Base-by-base conservation (phyloP, 768 basidiomycete genomes). In the Xerocomus brunneocitrinus region DNA sequence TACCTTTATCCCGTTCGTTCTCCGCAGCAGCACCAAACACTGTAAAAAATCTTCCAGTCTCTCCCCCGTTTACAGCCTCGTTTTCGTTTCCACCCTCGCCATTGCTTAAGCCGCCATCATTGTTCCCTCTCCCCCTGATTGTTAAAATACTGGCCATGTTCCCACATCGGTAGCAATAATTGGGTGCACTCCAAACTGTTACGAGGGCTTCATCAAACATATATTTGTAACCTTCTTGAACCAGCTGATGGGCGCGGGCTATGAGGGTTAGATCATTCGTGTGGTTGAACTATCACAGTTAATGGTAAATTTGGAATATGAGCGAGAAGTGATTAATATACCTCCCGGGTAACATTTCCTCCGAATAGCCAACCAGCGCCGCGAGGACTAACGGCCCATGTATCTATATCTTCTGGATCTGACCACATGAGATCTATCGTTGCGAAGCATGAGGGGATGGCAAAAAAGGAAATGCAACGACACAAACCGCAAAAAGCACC, bases 321-420 rank as follows among this genome's bases (percentile, higher is more conserved):
- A 16, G n/a, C 7, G 34, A 47, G 12, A 34, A 22, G 47, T 16
- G 2, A 32, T 13, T 8, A 7, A 62, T 72, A 36, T 46, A 89
- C 91, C 78, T 95, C 93, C 58, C 77, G 78, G 8, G 94, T 93
- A 1, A 98, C 91, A 50, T 77, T 84, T 13, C 79, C 84, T 7
- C 95, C 95, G 59, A 98, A 97, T 22, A 97, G 73, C 89, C 93
- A 98, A 0, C 95, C 95, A 5, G 95, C 95, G 19, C 95, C 95
- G 36, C 95, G 80, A 4, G 95, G 95, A 59, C 91, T 95, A 50
- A 98, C 91, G 5, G 93, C 95, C 95, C 95, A 98, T 39, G 89
- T 94, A 38, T 91, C 88, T 38, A 95, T 87, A 40, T 95, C 91
- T 64, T 98, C 94, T 4, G 89, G 95, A 68, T 98, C 95, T 34